Base-by-base conservation (phyloP, 2,329 filamentous ascomycete genomes). In the Orbilia ellipsospora region DNA sequence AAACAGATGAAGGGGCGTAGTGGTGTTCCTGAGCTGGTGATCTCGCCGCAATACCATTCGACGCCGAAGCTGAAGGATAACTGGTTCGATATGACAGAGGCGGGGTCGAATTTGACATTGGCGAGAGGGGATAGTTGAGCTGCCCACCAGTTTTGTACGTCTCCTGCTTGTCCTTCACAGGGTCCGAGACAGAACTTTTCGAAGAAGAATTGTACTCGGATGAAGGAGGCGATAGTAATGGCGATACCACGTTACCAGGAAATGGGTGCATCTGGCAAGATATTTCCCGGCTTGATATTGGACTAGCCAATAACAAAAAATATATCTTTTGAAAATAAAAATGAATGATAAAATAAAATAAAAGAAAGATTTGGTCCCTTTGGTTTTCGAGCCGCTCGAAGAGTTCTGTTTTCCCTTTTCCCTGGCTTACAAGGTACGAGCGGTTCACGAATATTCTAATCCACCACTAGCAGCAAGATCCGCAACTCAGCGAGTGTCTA, bases 61-160 rank as follows among this genome's bases (percentile, higher is more conserved):
- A 63, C 65, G 70, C 52, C 57, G 70, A 74, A 74, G 57, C 56
- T 48, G 69, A 57, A 40, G 70, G 77, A 57, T 79, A 78, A 57
- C 78, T 77, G 67, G 78, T 77, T 73, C 77, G 77, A 69, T 78
- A 77, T 57, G 79, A 63, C 69, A 77, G 62, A 63, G 78, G 79
- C 68, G 78, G 86, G 80, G 88, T 88, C 85, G 89, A 90, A 82
- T 88, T 88, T 85, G 89, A 90, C 89, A 90, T 90, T 86, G 89
- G 89, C 84, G 89, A 89, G 86, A 89, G 90, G 82, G 88, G 89
- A 84, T 90, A 90, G 51, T 59, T 74, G 45, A 68, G 63, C 44
- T 55, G 66, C 69, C 69, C 70, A 67, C 70, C 70, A 63, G 63
- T 52, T 68, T 68, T 74, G 57, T 74, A 63, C 48, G 51, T 51